phyloP scores from a whole-genome alignment of 306 rosid species.

The Corylus heterophylla region DNA sequence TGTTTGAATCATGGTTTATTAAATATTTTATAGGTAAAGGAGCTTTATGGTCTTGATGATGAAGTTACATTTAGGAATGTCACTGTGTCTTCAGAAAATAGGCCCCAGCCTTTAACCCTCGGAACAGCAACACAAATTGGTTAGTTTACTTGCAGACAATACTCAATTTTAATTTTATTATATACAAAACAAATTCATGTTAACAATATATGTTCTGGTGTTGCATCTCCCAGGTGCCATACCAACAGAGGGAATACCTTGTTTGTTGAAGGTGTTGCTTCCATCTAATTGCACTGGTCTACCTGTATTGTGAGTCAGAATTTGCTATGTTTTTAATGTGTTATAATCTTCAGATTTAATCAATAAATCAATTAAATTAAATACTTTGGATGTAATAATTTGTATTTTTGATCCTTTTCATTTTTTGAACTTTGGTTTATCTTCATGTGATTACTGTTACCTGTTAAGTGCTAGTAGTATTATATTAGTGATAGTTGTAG shows the following conservation, averaged over 20 bases:
- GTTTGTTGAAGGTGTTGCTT: constrained; percentile 85
- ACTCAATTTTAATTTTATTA: background rate
- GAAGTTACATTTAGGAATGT: constrained; percentile 75
- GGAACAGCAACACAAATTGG: constrained; percentile 97
- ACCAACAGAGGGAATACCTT: constrained; percentile 94
- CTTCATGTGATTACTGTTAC: background rate
- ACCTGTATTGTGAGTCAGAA: constrained; percentile 67
- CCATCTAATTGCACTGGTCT: constrained; percentile 79
- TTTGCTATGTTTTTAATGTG: background rate
- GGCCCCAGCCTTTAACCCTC: constrained; percentile 69
- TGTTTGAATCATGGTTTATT: constrained; percentile 14
- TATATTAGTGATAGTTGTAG: background rate
- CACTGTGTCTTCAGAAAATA: constrained; percentile 66
- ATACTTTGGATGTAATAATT: background rate
- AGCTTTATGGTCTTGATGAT: constrained; percentile 79
- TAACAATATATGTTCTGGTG: constrained; percentile 6
- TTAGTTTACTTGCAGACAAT: constrained; percentile 42
- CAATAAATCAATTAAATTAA: background rate
- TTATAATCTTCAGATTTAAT: background rate
- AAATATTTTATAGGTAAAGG: constrained; percentile 62
- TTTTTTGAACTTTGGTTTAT: background rate
- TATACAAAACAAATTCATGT: background rate
- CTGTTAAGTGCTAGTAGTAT: background rate
- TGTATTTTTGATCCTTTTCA: background rate
- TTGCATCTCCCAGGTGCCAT: constrained; percentile 65